These are phyloP conservation scores for Letharia lupina DNA, from an alignment of 495 filamentous ascomycete genomes.

Conservation along the genomic window DNA sequence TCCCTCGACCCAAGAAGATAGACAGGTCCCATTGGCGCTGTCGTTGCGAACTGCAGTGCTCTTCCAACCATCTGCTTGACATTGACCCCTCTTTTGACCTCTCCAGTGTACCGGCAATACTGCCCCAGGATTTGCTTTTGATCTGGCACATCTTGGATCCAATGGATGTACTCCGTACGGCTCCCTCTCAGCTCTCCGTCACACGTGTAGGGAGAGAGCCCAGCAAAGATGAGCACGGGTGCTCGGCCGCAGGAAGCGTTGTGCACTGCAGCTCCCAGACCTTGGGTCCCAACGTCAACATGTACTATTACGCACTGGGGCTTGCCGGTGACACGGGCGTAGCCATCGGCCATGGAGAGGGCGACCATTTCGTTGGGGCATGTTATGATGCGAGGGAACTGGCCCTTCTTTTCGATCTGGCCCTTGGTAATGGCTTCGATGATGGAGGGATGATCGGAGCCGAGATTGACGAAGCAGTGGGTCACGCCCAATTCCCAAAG, in stretches of 20 bases:
- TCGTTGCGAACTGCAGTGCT: conserved; percentile 76
- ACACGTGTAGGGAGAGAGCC: conserved; percentile 78
- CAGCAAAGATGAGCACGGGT: conserved; percentile 85
- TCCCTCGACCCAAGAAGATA: conserved; percentile 81
- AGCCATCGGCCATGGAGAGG: conserved; percentile 93
- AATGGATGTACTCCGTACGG: conserved; percentile 92
- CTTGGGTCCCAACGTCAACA: conserved; percentile 94
- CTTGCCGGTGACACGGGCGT: conserved; percentile 75
- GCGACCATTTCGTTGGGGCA: conserved; percentile 99
- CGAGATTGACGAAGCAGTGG: conserved; percentile 89
- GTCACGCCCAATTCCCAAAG: conserved; percentile 82
- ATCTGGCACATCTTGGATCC: conserved; percentile 94
- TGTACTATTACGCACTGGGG: conserved; percentile 92
- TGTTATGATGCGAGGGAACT: conserved; percentile 82
- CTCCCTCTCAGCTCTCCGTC: conserved; percentile 86
- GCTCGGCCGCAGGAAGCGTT: conserved; percentile 81
- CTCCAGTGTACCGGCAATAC: conserved; percentile 87
- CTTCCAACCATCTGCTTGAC: conserved; percentile 94
- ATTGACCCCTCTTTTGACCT: conserved; percentile 87
- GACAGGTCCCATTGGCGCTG: conserved; percentile 75
- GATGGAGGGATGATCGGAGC: conserved; percentile 88
- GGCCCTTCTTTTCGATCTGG: conserved; percentile 52
- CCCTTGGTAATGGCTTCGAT: conserved; percentile 96
- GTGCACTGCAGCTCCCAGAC: conserved; percentile 82
- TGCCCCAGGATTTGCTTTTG: conserved; percentile 87